phyloP scores from a whole-genome alignment of 768 basidiomycete genomes.

The Panellus pusillus region DNA sequence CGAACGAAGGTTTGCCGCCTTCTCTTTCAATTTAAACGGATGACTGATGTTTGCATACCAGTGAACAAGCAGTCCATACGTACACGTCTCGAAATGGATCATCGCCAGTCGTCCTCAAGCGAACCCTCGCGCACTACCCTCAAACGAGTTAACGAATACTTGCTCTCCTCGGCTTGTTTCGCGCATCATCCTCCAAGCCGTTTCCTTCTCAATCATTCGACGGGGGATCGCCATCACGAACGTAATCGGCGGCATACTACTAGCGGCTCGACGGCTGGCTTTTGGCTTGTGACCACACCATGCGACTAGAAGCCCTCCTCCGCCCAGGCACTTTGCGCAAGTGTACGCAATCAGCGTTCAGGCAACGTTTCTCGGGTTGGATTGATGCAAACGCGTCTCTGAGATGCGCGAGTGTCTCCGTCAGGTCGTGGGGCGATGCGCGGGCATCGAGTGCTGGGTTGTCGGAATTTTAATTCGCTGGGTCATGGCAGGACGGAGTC shows the following conservation, averaged over 20 bases:
- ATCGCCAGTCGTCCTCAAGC: conserved; percentile 70
- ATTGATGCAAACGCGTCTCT: not conserved
- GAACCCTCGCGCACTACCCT: conserved; percentile 85
- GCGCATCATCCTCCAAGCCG: conserved; percentile 7
- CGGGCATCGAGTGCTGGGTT: conserved; percentile 16
- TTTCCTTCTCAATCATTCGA: not conserved
- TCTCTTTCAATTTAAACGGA: not conserved
- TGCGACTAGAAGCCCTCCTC: not conserved
- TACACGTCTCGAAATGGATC: conserved; percentile 82
- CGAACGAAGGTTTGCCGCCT: not conserved
- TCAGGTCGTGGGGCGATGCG: conserved; percentile 6
- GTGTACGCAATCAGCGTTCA: too few relatives aligned
- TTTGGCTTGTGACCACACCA: too few relatives aligned
- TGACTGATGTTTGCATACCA: conserved; percentile 10
- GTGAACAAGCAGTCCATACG: conserved; percentile 64
- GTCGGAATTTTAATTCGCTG: not conserved
- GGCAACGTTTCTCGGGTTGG: not conserved
- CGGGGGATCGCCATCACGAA: not conserved
- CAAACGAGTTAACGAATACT: conserved; percentile 74
- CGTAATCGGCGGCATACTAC: too few relatives aligned
- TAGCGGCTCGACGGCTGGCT: too few relatives aligned
- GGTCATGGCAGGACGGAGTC: not conserved
- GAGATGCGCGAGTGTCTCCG: not conserved
- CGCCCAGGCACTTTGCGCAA: conserved; percentile 2
- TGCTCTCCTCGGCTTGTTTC: conserved; percentile 45